phyloP scores from a whole-genome alignment of 1,139 yeast species.

The Suhomyces choctaworum region DNA sequence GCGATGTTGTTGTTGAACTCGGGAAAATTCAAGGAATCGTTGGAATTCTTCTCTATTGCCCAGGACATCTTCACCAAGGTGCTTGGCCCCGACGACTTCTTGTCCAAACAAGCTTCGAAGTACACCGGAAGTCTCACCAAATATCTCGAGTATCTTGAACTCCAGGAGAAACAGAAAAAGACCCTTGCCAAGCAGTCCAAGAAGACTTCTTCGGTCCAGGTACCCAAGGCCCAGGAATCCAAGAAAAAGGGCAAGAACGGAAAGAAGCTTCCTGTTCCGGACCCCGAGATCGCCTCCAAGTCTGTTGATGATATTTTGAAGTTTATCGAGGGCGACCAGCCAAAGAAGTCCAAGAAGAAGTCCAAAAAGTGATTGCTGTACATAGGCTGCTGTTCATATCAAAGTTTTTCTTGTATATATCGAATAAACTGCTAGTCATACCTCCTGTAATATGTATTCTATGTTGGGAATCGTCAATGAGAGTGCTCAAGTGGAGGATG shows the following conservation, averaged over 20 bases:
- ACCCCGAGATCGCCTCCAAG: slow-evolving; percentile 58
- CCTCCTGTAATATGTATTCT: too few relatives aligned
- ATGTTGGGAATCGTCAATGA: not conserved
- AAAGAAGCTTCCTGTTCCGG: slow-evolving; percentile 28
- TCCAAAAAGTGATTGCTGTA: slow-evolving; percentile 17
- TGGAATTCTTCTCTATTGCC: slow-evolving; percentile 52
- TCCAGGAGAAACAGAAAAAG: slow-evolving; percentile 32
- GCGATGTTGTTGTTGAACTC: slow-evolving; percentile 62
- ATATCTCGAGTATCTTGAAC: slow-evolving; percentile 38
- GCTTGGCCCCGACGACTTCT: slow-evolving; percentile 62
- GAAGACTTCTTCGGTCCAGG: slow-evolving; percentile 14
- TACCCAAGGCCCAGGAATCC: slow-evolving; percentile 25
- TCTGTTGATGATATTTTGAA: slow-evolving; percentile 69
- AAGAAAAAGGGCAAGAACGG: slow-evolving; percentile 13
- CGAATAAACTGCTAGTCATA: slow-evolving; percentile 3
- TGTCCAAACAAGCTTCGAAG: slow-evolving; percentile 62
- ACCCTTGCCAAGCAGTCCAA: slow-evolving; percentile 23
- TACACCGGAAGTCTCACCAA: slow-evolving; percentile 56
- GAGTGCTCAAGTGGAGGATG: slow-evolving; percentile 2
- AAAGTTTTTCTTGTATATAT: slow-evolving; percentile 15
- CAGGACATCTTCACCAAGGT: slow-evolving; percentile 54
- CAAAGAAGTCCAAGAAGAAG: slow-evolving; percentile 20
- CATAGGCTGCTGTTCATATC: slow-evolving; percentile 14
- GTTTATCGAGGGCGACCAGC: slow-evolving; percentile 57
- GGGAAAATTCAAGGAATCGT: slow-evolving; percentile 56